These are phyloP conservation scores for Penstemon newberryi DNA, from an alignment of 257 asterid genomes.

Conservation along the genomic window DNA sequence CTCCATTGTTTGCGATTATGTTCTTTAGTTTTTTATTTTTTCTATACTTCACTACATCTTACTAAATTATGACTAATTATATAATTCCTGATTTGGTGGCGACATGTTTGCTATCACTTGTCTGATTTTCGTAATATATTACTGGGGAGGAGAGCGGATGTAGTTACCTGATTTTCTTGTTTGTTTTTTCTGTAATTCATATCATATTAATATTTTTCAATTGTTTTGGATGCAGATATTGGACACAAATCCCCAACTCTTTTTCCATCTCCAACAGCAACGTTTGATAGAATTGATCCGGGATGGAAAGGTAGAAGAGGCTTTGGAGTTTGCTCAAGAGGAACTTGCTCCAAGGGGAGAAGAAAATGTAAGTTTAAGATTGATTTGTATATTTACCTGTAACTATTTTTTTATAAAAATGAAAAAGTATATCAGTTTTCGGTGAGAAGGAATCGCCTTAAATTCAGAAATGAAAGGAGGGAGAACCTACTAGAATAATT, in stretches of 20 bases:
- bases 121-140: neutral
- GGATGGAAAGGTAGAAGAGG: conserved; percentile 72
- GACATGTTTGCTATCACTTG: neutral
- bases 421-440: neutral
- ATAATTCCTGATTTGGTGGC: neutral
- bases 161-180: conserved; percentile 7
- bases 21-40: neutral
- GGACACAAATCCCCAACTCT: conserved; percentile 80
- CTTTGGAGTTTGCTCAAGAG: conserved; percentile 90
- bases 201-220: neutral
- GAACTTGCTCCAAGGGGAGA: conserved; percentile 96
- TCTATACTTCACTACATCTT: neutral
- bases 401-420: neutral
- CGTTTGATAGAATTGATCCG: conserved; percentile 80
- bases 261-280: conserved; percentile 92
- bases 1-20: conserved; percentile 8
- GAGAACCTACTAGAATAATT: neutral
- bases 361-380: conserved; percentile 61
- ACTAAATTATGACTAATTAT: conserved; percentile 1
- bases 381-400: conserved; percentile 4
- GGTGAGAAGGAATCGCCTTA: neutral
- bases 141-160: neutral
- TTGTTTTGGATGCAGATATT: conserved; percentile 60
- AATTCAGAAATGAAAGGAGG: neutral
- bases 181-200: neutral